Conservation (phyloP, 2,329 filamentous ascomycete genomes). For the Keithomyces neogunnii region DNA sequence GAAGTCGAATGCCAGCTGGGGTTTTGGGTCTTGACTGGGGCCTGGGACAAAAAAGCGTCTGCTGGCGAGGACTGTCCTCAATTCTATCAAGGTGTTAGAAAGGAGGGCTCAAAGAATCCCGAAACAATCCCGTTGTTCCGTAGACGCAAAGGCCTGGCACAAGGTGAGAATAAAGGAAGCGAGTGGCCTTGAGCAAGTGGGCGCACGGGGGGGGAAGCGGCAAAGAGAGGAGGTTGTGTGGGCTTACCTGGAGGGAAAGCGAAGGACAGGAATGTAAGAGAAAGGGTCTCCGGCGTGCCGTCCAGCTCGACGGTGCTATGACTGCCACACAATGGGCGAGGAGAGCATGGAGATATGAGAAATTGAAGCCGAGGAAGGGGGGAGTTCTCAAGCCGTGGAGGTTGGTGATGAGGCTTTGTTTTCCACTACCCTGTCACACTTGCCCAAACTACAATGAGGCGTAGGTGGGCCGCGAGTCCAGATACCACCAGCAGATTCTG, state of each 20-base stretch:
- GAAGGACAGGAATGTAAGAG: constrained; percentile 16
- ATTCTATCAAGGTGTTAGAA: constrained; percentile 3
- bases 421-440: constrained; percentile 28
- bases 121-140: not conserved
- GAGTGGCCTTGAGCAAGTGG: constrained; percentile 5
- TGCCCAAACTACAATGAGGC: constrained; percentile 19
- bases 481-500: too few species aligned
- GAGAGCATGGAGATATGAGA: constrained; percentile 21
- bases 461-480: constrained; percentile 13
- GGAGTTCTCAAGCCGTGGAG: constrained; percentile 19
- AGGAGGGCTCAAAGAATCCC: not conserved
- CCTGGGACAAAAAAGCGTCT: constrained; percentile 4
- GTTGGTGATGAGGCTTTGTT: constrained; percentile 33
- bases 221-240: constrained; percentile 11
- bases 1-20: constrained; percentile 1
- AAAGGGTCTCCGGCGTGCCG: constrained; percentile 19
- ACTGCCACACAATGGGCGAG: constrained; percentile 32
- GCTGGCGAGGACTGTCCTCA: constrained; percentile 10
- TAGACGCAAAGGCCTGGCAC: constrained; percentile 1
- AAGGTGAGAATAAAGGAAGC: constrained; percentile 8
- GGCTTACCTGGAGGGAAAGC: constrained; percentile 21
- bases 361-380: constrained; percentile 14
- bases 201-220: constrained; percentile 7
- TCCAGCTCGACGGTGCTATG: constrained; percentile 28
- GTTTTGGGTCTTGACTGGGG: not conserved